Conservation (phyloP, 371 early-diverging fungal genomes). For the Homolaphlyctis polyrhiza region DNA sequence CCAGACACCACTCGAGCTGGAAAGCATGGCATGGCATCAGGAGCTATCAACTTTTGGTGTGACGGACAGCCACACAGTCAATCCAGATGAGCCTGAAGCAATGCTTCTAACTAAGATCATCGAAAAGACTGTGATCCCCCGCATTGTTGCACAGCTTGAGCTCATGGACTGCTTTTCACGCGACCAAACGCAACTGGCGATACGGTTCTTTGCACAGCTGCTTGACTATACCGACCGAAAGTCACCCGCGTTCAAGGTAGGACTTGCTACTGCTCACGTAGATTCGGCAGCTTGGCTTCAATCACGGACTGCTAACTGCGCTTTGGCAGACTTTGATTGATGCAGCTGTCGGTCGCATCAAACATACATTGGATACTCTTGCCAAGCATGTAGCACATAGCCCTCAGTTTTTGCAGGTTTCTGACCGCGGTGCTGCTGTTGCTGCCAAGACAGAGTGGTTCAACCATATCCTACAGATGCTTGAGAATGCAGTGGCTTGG, state of each 20-base stretch:
- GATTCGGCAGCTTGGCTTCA: too few relatives aligned
- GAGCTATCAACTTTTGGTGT: constrained; percentile 43
- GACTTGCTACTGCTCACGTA: too few relatives aligned
- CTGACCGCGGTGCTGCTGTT: neutral
- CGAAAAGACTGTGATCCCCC: constrained; percentile 23
- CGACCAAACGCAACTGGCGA: neutral
- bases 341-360: neutral
- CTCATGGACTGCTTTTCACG: too few relatives aligned
- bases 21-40: constrained; percentile 53
- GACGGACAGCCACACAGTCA: constrained; percentile 25
- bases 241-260: constrained; percentile 11
- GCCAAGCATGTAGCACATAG: too few relatives aligned
- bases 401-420: neutral
- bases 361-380: neutral
- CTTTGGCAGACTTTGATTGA: neutral
- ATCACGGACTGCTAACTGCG: too few relatives aligned
- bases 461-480: neutral
- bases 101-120: constrained; percentile 55
- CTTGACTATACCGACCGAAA: constrained; percentile 14
- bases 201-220: constrained; percentile 8
- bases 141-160: neutral
- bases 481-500: neutral
- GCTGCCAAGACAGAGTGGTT: neutral
- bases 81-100: constrained; percentile 50
- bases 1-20: constrained; percentile 31